Conservation (phyloP, 192 early-diverging fungal species). For the Ambispora gerdemannii region DNA sequence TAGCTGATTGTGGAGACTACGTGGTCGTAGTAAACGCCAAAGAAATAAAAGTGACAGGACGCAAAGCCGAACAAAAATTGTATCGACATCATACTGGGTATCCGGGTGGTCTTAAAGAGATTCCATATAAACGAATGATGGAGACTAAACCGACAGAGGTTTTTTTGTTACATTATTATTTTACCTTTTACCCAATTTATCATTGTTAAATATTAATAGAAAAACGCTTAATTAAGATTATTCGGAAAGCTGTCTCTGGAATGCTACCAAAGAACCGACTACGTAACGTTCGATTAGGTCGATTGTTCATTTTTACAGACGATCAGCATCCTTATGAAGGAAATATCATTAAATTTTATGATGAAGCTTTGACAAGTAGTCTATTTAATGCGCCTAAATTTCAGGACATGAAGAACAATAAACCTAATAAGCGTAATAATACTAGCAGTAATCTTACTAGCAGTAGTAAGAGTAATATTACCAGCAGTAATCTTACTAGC, state of each 20-base stretch:
- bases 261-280: slow-evolving; percentile 95
- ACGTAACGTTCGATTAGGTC: slow-evolving; percentile 68
- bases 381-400: not conserved
- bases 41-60: slow-evolving; percentile 74
- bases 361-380: slow-evolving; percentile 25
- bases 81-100: slow-evolving; percentile 86
- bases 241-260: slow-evolving; percentile 89
- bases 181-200: not conserved
- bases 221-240: slow-evolving; percentile 35
- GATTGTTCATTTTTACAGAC: slow-evolving; percentile 82
- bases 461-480: too few species aligned
- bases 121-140: slow-evolving; percentile 68
- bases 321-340: slow-evolving; percentile 79
- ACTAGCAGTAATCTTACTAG: too few species aligned
- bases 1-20: slow-evolving; percentile 92
- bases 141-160: slow-evolving; percentile 75
- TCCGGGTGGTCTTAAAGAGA: slow-evolving; percentile 82
- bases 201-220: not conserved
- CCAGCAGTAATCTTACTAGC: too few species aligned
- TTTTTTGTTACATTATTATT: slow-evolving; percentile 25
- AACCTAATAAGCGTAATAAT: too few species aligned
- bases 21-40: slow-evolving; percentile 93
- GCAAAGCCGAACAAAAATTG: slow-evolving; percentile 80
- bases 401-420: too few species aligned
- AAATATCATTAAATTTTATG: slow-evolving; percentile 83